Base-by-base conservation (phyloP, 1,139 yeast species). In the Saccharomyces hybrid region DNA sequence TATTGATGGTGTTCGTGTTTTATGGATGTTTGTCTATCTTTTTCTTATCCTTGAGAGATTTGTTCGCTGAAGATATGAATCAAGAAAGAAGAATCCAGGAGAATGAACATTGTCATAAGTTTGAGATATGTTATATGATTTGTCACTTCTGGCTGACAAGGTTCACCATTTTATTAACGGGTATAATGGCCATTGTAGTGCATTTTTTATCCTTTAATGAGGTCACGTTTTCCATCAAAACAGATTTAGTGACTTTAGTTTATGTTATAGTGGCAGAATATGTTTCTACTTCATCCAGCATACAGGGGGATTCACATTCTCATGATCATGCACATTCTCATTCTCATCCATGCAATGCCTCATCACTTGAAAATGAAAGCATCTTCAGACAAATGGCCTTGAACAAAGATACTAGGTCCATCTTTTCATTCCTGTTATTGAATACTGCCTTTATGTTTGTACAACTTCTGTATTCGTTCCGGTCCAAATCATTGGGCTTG, bases 371-470 rank as follows among this genome's bases (percentile, higher is more conserved):
- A 23, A 54, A 54, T 8, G 54, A 56, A 14, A 63, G 63, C 52
- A 55, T 63, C 3, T 52, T 74, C 13, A 64, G 63, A 30, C 76
- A 83, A 61, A 66, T 86, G 50, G 73, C 83, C 52, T 66, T 72
- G 48, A 85, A 90, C 63, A 75, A 81, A 26, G 97, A 90, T 62
- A 90, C 97, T 0, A 77, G 88, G 60, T 90, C 96, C 38, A 95
- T 95, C 41, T 91, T 93, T 69, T 86, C 88, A 58, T 95, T 93
- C 65, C 72, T 95, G 51, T 70, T 93, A 56, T 77, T 95, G 57
- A 95, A 95, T 71, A 82, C 95, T 25, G 80, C 93, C 1, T 95
- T 93, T 71, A 95, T 95, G 99, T 81, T 95, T 65, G 84, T 95
- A 48, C 99, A 95, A 71, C 77, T 93, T 60, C 73, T 91, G 14